Evolutionary conservation across 2,329 filamentous ascomycete species (phyloP).

Genomic region (Lasiodiplodia hormozganensis): DNA sequence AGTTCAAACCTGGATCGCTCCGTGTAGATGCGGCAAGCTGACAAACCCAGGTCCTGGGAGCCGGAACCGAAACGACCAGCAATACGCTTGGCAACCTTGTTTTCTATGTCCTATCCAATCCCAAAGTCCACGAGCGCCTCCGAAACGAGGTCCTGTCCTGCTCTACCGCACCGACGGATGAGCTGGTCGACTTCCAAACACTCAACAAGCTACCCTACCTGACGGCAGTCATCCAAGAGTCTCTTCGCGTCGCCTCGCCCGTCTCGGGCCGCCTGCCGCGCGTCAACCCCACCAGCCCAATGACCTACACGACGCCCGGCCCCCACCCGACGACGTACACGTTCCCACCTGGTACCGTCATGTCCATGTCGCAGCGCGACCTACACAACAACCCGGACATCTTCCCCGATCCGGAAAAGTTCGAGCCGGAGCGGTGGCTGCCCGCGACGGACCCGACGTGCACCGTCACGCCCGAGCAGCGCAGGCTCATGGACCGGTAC

Average conservation of each 20-base stretch:
- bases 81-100: conserved; percentile 43
- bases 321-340: conserved; percentile 24
- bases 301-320: conserved; percentile 30
- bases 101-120: conserved; percentile 47
- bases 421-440: conserved; percentile 34
- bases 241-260: conserved; percentile 30
- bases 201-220: conserved; percentile 34
- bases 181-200: background rate
- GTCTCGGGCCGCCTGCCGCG: conserved; percentile 33
- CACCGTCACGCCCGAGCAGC: background rate
- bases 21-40: background rate
- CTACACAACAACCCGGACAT: conserved; percentile 31
- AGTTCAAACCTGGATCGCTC: background rate
- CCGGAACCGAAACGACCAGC: conserved; percentile 49
- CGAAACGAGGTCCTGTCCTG: conserved; percentile 42
- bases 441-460: conserved; percentile 21
- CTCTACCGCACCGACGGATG: background rate
- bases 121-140: conserved; percentile 39
- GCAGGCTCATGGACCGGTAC: conserved; percentile 31
- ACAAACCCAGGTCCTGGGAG: conserved; percentile 37
- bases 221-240: conserved; percentile 33
- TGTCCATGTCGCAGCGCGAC: conserved; percentile 32
- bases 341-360: conserved; percentile 31
- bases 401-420: conserved; percentile 32
- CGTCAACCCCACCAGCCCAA: conserved; percentile 23